Evolutionary conservation across 768 basidiomycete genomes (phyloP), one percentile per base, ranked within the genome.

Genomic region (Phanerochaete carnosa): DNA sequence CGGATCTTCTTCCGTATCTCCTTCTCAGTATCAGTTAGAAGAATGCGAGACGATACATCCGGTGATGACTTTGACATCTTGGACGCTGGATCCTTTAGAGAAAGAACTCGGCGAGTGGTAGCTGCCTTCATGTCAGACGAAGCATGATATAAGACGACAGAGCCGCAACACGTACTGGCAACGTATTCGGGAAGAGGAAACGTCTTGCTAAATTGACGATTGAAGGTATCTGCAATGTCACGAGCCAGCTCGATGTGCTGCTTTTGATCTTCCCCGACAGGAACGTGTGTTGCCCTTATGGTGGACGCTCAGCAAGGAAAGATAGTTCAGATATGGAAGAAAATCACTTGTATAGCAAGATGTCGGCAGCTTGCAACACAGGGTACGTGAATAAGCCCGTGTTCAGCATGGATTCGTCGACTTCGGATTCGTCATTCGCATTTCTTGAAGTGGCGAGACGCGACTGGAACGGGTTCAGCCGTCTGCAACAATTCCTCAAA

Each of bases 61-160:
- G 87, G 88, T 0, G 93, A 82, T 0, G 95, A 98, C 73, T 98
- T 98, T 35, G 95, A 97, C 95, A 98, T 98, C 72, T 98, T 98
- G 3, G 87, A 82, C 0, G 79, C 77, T 0, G 94, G 92, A 70
- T 95, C 90, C 59, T 85, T 87, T 19, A 98, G 85, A 1, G 94
- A 95, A 26, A 96, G 83, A 19, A 98, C 80, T 7, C 95, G 86
- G 70, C 85, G 87, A 9, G 90, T 87, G 0, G 88, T 82, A 1
- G 93, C 94, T 98, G 55, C 28, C 16, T 45, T 8, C 33, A 8
- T 57, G 37, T 39, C 15, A 26, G 9, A 19, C 46, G 19, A 43
- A 9, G 7, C n/a, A 15, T 16, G 16, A 2, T 26, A 22, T 1
- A n/a, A 3, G n/a, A n/a, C 2, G 13, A 12, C 22, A 12, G 2